Conservation (phyloP, 495 filamentous ascomycete genomes). For the Xeromyces bisporus region DNA sequence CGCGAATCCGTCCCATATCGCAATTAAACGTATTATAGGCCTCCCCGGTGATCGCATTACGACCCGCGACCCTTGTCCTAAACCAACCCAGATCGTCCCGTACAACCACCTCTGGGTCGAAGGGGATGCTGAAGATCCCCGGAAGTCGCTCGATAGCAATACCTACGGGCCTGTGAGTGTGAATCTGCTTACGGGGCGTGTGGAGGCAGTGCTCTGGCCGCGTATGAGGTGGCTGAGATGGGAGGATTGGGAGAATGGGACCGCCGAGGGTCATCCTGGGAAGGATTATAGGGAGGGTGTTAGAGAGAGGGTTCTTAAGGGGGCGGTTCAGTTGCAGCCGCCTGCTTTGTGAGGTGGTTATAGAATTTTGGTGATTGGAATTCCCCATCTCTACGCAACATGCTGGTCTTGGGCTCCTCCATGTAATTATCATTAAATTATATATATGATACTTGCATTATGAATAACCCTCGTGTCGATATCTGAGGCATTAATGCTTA, state of each 20-base stretch:
- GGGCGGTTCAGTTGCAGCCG: conserved; percentile 21
- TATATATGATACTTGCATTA: too few relatives aligned
- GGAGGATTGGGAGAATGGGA: conserved; percentile 23
- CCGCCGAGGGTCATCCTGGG: conserved; percentile 9
- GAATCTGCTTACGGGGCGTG: conserved; percentile 43
- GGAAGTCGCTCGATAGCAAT: conserved; percentile 52
- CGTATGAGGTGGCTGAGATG: conserved; percentile 29
- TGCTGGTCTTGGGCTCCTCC: too few relatives aligned
- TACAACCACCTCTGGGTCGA: conserved; percentile 66
- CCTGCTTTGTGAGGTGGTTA: conserved; percentile 15
- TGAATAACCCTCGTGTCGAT: too few relatives aligned
- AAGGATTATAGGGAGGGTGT: conserved; percentile 25
- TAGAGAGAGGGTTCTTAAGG: conserved; percentile 23
- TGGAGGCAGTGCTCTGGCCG: conserved; percentile 47
- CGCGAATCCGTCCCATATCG: conserved; percentile 36
- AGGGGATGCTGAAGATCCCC: conserved; percentile 43
- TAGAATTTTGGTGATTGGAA: too few relatives aligned
- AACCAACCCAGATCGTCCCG: conserved; percentile 39
- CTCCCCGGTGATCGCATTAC: conserved; percentile 51
- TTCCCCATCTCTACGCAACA: too few relatives aligned
- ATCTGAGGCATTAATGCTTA: too few relatives aligned
- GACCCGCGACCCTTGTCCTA: conserved; percentile 44
- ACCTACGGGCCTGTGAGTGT: conserved; percentile 50
- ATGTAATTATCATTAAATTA: too few relatives aligned
- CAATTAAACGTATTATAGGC: conserved; percentile 53